Evolutionary conservation across 1,284 basidiomycete species (phyloP).

Genomic region (Tilletia caries): DNA sequence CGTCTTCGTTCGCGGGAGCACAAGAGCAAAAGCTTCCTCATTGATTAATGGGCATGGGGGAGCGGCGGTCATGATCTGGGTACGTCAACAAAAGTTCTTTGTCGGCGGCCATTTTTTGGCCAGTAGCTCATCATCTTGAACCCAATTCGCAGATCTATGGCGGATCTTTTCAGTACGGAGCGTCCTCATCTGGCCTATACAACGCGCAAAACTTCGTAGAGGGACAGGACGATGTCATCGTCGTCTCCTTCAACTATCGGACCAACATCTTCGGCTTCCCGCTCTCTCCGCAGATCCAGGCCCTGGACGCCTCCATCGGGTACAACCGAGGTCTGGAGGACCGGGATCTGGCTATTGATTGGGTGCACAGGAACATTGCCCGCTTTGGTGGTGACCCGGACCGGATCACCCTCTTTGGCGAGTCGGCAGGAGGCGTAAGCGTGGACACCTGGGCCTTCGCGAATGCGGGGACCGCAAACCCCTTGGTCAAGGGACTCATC

Average conservation of each 20-base stretch:
- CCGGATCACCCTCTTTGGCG: conserved; percentile 55
- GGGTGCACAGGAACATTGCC: conserved; percentile 64
- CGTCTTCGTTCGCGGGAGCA: conserved; percentile 23
- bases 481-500: neutral
- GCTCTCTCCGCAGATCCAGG: conserved; percentile 54
- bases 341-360: conserved; percentile 61
- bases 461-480: neutral
- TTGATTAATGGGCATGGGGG: neutral
- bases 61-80: conserved; percentile 64
- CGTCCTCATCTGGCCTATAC: conserved; percentile 29
- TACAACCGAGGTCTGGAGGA: conserved; percentile 64
- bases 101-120: neutral
- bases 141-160: conserved; percentile 56
- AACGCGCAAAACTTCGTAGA: conserved; percentile 26
- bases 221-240: conserved; percentile 49
- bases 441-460: conserved; percentile 10
- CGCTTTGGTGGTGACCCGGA: conserved; percentile 66
- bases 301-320: conserved; percentile 21
- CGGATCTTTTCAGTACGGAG: conserved; percentile 54
- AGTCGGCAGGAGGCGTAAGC: conserved; percentile 31
- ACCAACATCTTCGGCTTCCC: conserved; percentile 58
- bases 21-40: conserved; percentile 18
- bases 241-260: conserved; percentile 59
- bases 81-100: conserved; percentile 54
- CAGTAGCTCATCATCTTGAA: conserved; percentile 8